Evolutionary conservation across 768 basidiomycete species (phyloP), one percentile per base, ranked within the genome.

Genomic region (Hemileccinum impolitum): DNA sequence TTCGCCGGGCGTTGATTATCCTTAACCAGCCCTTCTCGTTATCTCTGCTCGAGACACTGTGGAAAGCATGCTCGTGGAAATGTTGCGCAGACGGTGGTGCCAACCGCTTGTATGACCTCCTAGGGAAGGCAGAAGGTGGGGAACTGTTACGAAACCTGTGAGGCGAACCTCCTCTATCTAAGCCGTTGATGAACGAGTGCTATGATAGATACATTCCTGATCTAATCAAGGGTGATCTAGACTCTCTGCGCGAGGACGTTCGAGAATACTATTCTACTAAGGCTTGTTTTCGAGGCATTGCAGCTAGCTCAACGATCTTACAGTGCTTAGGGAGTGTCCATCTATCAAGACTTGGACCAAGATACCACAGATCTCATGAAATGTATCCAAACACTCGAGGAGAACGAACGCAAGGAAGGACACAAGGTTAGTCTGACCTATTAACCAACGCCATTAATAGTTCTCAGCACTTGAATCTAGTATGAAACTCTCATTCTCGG

Each of bases 331-430:
- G 84, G 79, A 28, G 87, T 96, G 3, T 62, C 67, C 0, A 70
- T 95, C 32, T 61, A 82, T 0, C 68, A 81, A 45, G 94, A 96
- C 59, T 55, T 70, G 0, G 81, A 87, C 62, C 85, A 92, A 63
- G 68, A 91, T 61, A 79, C 91, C n/a, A 98, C 95, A 0, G 96
- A 99, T 65, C 76, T 99, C 50, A 92, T 90, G 87, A 99, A 99
- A 69, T 98, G 94, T 59, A 69, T 98, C 2, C 39, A 57, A 6
- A 75, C 82, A 6, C 61, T 97, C 3, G 65, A 79, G 41, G 78
- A 79, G 45, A 75, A 73, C 50, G 90, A 94, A 58, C 50, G 57
- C 15, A 53, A 56, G 2, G 72, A 75, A 39, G 65, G 64, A 8
- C 60, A 56, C 45, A 53, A 70, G 55, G 82, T 80, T 43, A 41